Conservation (phyloP, 306 rosid species). For the Castanea sativa region DNA sequence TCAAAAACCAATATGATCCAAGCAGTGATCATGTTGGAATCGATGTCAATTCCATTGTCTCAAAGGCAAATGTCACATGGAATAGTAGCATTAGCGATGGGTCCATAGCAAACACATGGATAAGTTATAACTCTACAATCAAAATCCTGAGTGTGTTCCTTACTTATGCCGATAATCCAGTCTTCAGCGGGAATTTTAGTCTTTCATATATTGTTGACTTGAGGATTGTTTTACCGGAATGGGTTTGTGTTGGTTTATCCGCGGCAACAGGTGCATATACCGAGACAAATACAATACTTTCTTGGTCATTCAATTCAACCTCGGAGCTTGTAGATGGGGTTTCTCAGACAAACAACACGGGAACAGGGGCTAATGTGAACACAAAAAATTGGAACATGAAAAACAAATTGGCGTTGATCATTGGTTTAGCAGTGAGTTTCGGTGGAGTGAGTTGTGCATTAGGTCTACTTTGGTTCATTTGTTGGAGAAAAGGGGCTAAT, state of each 20-base stretch:
- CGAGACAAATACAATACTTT: slow-evolving; percentile 49
- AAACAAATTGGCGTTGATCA: slow-evolving; percentile 9
- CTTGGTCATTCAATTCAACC: slow-evolving; percentile 75
- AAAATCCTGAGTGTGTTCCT: slow-evolving; percentile 57
- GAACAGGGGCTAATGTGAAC: too few species aligned
- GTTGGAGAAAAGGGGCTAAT: slow-evolving; percentile 28
- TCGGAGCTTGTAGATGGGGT: slow-evolving; percentile 16
- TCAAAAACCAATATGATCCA: slow-evolving; percentile 49
- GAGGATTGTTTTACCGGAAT: slow-evolving; percentile 53
- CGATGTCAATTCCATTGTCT: slow-evolving; percentile 56
- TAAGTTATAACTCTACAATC: slow-evolving; percentile 54
- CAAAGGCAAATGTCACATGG: slow-evolving; percentile 43
- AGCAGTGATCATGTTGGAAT: slow-evolving; percentile 60
- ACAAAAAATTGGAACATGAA: background rate
- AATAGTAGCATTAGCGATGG: slow-evolving; percentile 46
- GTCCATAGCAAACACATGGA: slow-evolving; percentile 57
- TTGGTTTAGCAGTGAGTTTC: too few species aligned
- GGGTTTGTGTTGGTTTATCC: slow-evolving; percentile 64
- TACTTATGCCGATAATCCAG: slow-evolving; percentile 45
- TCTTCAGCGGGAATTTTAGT: slow-evolving; percentile 30
- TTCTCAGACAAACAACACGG: too few species aligned
- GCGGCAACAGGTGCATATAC: slow-evolving; percentile 60
- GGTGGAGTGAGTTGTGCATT: too few species aligned
- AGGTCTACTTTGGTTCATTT: too few species aligned
- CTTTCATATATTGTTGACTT: slow-evolving; percentile 51